phyloP scores from a whole-genome alignment of 306 rosid species.

The barrel medic (Medicago truncatula) region DNA sequence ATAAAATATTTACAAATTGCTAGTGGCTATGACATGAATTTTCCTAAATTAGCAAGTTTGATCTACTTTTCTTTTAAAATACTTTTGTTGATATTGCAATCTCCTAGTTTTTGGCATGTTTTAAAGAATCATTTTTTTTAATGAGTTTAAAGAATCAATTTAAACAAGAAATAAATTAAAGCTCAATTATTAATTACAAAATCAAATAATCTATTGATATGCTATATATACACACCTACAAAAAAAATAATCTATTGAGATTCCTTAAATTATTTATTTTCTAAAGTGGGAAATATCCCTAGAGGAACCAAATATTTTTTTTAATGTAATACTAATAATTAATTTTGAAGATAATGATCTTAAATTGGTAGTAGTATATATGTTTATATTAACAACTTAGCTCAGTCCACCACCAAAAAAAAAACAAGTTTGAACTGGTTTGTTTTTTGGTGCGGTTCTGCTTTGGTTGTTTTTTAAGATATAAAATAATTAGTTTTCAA shows the following conservation, averaged over 20 bases:
- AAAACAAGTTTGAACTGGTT: constrained; percentile 23
- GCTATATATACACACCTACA: neutral
- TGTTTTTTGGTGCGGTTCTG: no score
- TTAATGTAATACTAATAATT: neutral
- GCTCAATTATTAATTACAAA: neutral
- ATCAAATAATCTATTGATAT: neutral
- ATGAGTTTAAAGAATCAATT: neutral
- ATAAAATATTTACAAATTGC: neutral
- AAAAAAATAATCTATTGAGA: no score
- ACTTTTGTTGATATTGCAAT: constrained; percentile 1
- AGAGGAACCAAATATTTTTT: no score
- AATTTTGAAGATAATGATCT: neutral
- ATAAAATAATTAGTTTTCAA: neutral
- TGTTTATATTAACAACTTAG: no score
- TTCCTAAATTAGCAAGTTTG: constrained; percentile 6
- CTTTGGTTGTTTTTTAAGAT: neutral
- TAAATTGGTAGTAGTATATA: neutral
- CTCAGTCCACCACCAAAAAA: no score
- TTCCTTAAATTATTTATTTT: no score
- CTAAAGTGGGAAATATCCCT: no score
- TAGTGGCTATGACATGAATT: neutral
- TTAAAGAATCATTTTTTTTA: neutral
- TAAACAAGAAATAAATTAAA: neutral
- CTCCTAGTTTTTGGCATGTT: neutral
- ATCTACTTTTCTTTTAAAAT: constrained; percentile 1